Base-by-base conservation (phyloP, 345 rosid species). In the Microcos paniculata region DNA sequence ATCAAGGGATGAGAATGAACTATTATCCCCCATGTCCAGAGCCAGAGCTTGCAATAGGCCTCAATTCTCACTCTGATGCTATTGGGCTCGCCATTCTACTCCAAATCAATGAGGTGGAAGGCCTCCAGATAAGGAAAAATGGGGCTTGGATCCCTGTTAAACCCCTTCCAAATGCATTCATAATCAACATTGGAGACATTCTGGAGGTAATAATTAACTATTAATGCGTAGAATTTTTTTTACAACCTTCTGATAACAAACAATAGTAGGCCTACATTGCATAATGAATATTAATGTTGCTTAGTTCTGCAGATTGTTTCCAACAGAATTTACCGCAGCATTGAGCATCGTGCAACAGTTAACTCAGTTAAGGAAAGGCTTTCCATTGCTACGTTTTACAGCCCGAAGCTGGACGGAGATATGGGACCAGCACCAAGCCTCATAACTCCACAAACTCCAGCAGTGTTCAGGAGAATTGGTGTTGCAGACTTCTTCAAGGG, bases 331-430 rank as follows among this genome's bases (percentile, higher is more conserved):
- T 78, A 78, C 57, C 55, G 26, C 8, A 82, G 84, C 74, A 48
- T 82, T 35, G 82, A 82, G 35, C 84, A 71, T 48, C 74, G 71
- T 11, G 79, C 73, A 6, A 80, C 79, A 0, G 79, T 78, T 14
- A 79, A 74, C 61, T 9, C 72, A 1, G 65, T 3, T 2, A 68
- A 14, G 4, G 79, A 77, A 69, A 63, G 78, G 42, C 16, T 81
- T 4, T 70, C 78, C 1, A 8, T 81, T 55, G 75, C 65, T 1
- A 70, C 59, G 31, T 70, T 62, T 46, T 74, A 69, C 76, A n/a
- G 62, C 79, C 75, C 76, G n/a, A 79, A 58, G 2, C 23, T 68
- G 26, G 78, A 79, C 0, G 65, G 48, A 2, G 80, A 68, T 1
- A 23, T 78, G 43, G 81, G 79, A 5, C 82, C 84, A 1, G 31